Evolutionary conservation across 2,329 filamentous ascomycete genomes (phyloP), one percentile per base, ranked within the genome.

Genomic region (Grosmannia penicillata): DNA sequence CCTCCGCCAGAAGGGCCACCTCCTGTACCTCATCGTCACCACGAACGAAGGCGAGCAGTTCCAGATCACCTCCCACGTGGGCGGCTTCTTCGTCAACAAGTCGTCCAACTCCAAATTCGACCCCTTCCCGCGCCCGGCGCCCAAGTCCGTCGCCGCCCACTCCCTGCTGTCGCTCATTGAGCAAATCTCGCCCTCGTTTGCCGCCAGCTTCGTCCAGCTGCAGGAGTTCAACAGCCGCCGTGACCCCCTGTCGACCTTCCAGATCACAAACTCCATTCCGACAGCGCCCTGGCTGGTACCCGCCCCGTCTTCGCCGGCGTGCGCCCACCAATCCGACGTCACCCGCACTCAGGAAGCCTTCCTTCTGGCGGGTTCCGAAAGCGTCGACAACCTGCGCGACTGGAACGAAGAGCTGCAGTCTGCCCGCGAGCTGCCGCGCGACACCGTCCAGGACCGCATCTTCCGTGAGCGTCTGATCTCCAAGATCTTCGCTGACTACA

Each of bases 331-430:
- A 51, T 58, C 87, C 19, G 91, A 98, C 56, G 72, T 86, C 45
- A 84, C 87, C 18, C 76, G 93, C 39, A 83, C 87, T 18, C 91
- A 98, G 60, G 91, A 98, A 65, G 83, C 82, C 35, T 95, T 84
- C 55, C 66, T 98, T 43, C 77, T 96, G 43, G 75, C 83, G 17
- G 93, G 93, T 23, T 78, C 87, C 21, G 91, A 98, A 53, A 94
- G 89, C 55, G 84, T 85, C 0, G 91, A 98, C 54, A 94, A 86
- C 5, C 66, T 98, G 45, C 77, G 91, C 42, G 91, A 98, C 58
- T 98, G 93, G 89, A 98, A 98, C 51, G 91, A 98, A 58, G 91
- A 98, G 55, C 93, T 98, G 55, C 91, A 98, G 59, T 94, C 89
- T 3, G 94, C 91, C 10, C 79, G 85, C 51, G 91, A 98, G 58